phyloP scores from a whole-genome alignment of 352 stramenopile genomes.

The Phytophthora pisi region DNA sequence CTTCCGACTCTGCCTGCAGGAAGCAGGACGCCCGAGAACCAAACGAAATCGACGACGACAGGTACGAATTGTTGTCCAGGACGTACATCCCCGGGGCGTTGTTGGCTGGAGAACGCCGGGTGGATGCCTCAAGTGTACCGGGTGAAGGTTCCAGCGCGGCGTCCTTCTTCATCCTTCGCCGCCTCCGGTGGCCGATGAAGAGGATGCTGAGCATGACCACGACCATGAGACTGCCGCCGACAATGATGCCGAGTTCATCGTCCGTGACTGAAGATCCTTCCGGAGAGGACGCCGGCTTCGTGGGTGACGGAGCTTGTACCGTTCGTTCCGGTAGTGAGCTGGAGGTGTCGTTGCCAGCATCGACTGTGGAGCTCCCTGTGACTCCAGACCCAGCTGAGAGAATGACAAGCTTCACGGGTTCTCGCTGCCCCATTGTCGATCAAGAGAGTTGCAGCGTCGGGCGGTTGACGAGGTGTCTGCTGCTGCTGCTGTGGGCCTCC shows the following conservation, averaged over 20 bases:
- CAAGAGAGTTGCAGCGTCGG: background rate
- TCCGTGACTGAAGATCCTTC: constrained; percentile 20
- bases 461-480: constrained; percentile 11
- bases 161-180: constrained; percentile 23
- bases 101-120: constrained; percentile 3
- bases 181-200: constrained; percentile 27
- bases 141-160: constrained; percentile 10
- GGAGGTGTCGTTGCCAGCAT: constrained; percentile 12
- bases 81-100: constrained; percentile 25
- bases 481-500: constrained; percentile 9
- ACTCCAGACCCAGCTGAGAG: constrained; percentile 6
- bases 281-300: constrained; percentile 10
- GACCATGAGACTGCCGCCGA: constrained; percentile 28
- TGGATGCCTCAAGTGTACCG: constrained; percentile 21
- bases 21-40: constrained; percentile 21
- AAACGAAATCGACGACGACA: constrained; percentile 31
- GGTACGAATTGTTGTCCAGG: constrained; percentile 22
- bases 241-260: constrained; percentile 32
- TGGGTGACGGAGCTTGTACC: constrained; percentile 17
- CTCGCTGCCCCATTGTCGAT: constrained; percentile 16
- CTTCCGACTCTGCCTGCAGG: constrained; percentile 7
- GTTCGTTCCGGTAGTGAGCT: constrained; percentile 17
- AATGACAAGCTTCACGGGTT: constrained; percentile 19
- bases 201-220: constrained; percentile 28
- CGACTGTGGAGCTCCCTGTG: constrained; percentile 5